phyloP scores from a whole-genome alignment of 306 rosid species.

The Carpinus fangiana region DNA sequence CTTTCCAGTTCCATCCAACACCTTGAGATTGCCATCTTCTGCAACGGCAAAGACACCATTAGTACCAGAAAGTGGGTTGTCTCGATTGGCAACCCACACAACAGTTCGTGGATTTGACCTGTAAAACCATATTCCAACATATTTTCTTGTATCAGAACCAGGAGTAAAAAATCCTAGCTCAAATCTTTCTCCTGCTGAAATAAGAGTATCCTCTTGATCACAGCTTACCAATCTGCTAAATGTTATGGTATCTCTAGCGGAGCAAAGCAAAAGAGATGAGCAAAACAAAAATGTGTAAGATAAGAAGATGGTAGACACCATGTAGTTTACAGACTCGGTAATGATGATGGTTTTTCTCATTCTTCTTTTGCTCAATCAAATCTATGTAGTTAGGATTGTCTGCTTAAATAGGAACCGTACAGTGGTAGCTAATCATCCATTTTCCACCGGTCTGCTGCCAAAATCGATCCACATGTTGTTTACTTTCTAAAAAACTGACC shows the following conservation, averaged over 20 bases:
- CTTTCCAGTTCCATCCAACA: slow-evolving; percentile 42
- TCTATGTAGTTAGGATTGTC: slow-evolving; percentile 18
- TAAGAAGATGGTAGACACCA: slow-evolving; percentile 30
- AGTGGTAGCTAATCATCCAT: slow-evolving; percentile 11
- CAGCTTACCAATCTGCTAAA: slow-evolving; percentile 37
- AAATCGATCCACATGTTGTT: slow-evolving; percentile 24
- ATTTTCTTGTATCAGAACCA: slow-evolving; percentile 50
- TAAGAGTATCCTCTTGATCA: slow-evolving; percentile 42
- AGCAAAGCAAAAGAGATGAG: slow-evolving; percentile 32
- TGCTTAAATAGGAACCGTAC: slow-evolving; percentile 17
- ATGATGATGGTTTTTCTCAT: slow-evolving; percentile 33
- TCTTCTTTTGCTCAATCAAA: slow-evolving; percentile 36
- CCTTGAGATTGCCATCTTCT: slow-evolving; percentile 67
- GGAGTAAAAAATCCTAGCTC: slow-evolving; percentile 73
- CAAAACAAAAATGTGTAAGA: slow-evolving; percentile 36
- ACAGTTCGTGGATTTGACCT: slow-evolving; percentile 48
- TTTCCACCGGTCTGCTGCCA: slow-evolving; percentile 26
- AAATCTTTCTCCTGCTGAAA: slow-evolving; percentile 58
- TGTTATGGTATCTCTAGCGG: slow-evolving; percentile 48
- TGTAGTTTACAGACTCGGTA: slow-evolving; percentile 37
- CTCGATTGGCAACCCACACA: slow-evolving; percentile 82
- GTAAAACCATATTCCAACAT: slow-evolving; percentile 77
- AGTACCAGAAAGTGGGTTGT: slow-evolving; percentile 49
- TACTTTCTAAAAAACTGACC: background rate
- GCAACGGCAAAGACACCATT: slow-evolving; percentile 51